Percentiles rank a stretch among this genome's conserved stretches.
Conservation (phyloP, 805 yeast genomes). For the Kluyveromyces lactis region DNA sequence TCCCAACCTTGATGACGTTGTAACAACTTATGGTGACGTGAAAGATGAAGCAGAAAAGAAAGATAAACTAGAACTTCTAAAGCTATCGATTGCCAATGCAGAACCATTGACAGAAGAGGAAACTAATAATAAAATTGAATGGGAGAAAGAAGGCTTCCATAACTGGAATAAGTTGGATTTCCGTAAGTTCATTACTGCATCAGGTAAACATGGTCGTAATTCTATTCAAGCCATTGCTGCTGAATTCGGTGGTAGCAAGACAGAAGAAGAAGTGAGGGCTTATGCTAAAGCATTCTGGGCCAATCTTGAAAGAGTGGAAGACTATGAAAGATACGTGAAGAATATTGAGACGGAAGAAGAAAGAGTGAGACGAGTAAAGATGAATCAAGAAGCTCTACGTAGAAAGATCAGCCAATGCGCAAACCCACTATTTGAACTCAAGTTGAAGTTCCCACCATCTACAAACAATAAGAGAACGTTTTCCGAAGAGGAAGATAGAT, state of each 20-base stretch:
- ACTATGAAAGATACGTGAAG: conserved; percentile 71
- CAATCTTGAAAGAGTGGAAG: conserved; percentile 71
- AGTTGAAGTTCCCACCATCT: conserved; percentile 63
- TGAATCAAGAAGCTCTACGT: conserved; percentile 74
- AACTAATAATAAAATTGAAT: conserved; percentile 49
- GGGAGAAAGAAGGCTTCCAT: conserved; percentile 59
- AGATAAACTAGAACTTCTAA: conserved; percentile 49
- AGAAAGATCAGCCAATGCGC: conserved; percentile 61
- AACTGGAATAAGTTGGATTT: conserved; percentile 89
- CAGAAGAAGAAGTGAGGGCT: conserved; percentile 66
- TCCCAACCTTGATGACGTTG: conserved; percentile 51
- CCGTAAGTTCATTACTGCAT: conserved; percentile 63
- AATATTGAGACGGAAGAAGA: conserved; percentile 91
- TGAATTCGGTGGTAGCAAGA: conserved; percentile 72
- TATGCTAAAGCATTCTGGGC: conserved; percentile 81
- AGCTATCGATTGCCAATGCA: conserved; percentile 66
- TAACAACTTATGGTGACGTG: conserved; percentile 28
- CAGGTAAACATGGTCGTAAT: conserved; percentile 76
- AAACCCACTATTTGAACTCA: conserved; percentile 75
- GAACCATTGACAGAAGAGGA: conserved; percentile 81
- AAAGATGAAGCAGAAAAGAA: conserved; percentile 37
- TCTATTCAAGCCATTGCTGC: conserved; percentile 59
- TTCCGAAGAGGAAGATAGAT: conserved; percentile 87
- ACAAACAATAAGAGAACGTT: conserved; percentile 59
- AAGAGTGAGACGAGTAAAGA: conserved; percentile 49